These are phyloP conservation scores for Coccomyxa sp. DNA, from an alignment of 139 green algal genomes.

Conservation along the genomic window DNA sequence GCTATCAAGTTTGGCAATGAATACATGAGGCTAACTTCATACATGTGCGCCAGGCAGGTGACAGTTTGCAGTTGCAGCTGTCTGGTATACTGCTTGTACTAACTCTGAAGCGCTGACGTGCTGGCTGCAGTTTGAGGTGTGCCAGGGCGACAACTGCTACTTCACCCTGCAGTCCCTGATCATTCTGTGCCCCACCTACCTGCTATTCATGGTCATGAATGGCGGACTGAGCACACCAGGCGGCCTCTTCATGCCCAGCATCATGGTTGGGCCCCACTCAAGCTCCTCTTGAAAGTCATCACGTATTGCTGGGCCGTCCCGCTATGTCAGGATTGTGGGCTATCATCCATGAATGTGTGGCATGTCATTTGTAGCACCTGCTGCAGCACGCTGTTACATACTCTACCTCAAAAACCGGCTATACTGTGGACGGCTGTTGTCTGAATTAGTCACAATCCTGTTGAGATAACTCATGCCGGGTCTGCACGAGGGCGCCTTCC, in stretches of 20 bases:
- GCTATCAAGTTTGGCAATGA: no score
- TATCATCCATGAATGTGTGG: neutral
- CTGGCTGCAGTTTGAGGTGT: slow-evolving; percentile 1
- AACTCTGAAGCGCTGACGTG: no score
- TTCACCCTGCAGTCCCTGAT: slow-evolving; percentile 55
- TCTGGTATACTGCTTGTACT: no score
- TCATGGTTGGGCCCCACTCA: slow-evolving; percentile 55
- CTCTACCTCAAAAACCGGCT: neutral
- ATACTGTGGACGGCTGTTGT: neutral
- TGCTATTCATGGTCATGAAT: slow-evolving; percentile 74
- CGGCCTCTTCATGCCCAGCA: slow-evolving; percentile 90
- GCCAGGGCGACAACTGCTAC: slow-evolving; percentile 28
- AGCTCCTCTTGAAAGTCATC: no score
- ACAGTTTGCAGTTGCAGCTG: no score
- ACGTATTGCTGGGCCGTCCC: no score
- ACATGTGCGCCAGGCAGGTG: no score
- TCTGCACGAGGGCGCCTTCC: no score
- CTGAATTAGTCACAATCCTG: neutral
- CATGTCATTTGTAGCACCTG: no score
- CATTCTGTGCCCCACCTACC: slow-evolving; percentile 55
- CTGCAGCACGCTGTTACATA: no score
- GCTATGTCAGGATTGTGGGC: no score
- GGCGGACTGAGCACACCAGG: slow-evolving; percentile 73
- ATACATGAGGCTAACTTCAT: no score
- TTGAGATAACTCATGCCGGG: neutral